Evolutionary conservation across 768 basidiomycete genomes (phyloP).

Genomic region (Hebeloma cylindrosporum): DNA sequence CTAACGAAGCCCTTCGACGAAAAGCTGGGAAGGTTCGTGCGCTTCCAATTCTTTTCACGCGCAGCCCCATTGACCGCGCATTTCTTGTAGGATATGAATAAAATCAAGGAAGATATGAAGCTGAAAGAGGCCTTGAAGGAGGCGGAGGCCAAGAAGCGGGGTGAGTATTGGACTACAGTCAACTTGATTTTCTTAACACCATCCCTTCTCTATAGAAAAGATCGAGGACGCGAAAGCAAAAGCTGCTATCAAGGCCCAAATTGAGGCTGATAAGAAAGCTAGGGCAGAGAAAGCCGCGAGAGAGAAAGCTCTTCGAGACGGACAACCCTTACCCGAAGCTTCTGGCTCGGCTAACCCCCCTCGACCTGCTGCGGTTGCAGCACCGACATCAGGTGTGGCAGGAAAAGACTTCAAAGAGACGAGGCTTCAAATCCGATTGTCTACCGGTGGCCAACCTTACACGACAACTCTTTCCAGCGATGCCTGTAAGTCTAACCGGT

Average conservation of each 20-base stretch:
- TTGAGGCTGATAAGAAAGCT: constrained; percentile 69
- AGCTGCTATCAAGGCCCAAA: constrained; percentile 80
- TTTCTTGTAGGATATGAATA: constrained; percentile 59
- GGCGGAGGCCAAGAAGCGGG: constrained; percentile 76
- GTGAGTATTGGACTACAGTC: constrained; percentile 38
- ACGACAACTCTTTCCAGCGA: constrained; percentile 82
- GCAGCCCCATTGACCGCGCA: neutral
- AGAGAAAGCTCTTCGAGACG: constrained; percentile 91
- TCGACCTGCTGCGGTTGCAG: constrained; percentile 34
- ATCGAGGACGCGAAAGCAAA: constrained; percentile 82
- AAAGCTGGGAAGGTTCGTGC: constrained; percentile 83
- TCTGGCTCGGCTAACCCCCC: constrained; percentile 26
- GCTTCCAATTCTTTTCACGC: neutral
- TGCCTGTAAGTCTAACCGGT: constrained; percentile 50
- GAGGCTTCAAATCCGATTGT: constrained; percentile 85
- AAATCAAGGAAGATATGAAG: constrained; percentile 74
- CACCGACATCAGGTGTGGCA: constrained; percentile 40
- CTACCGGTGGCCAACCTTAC: constrained; percentile 77
- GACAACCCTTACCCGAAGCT: constrained; percentile 40
- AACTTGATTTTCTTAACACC: neutral
- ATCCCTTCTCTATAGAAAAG: constrained; percentile 62
- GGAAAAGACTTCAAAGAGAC: constrained; percentile 86
- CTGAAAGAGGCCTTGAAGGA: constrained; percentile 82
- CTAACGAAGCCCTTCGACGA: constrained; percentile 76
- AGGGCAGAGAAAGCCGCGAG: constrained; percentile 85